Evolutionary conservation across 306 rosid species (phyloP).

Genomic region (Cicer bijugum): DNA sequence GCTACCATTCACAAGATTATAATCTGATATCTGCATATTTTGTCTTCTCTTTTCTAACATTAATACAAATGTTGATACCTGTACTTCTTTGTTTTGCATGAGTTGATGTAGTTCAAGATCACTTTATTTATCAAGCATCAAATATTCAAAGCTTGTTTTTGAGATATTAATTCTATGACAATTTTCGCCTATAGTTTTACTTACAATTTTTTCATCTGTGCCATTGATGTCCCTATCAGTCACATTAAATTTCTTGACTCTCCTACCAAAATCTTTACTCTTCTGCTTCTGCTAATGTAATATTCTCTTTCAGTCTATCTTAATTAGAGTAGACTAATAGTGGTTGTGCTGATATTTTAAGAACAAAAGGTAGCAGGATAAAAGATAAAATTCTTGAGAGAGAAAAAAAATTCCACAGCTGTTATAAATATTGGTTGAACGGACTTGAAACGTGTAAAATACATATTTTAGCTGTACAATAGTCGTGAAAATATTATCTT

Average conservation of each 20-base stretch:
- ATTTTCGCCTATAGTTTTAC: too few species aligned
- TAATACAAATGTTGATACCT: background rate
- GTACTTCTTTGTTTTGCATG: background rate
- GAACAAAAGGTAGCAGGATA: background rate
- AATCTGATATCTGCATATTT: background rate
- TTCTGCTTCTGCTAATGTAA: background rate
- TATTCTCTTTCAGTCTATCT: background rate
- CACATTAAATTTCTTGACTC: background rate
- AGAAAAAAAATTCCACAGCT: constrained; percentile 1
- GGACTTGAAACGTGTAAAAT: constrained; percentile 7
- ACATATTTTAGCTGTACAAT: background rate
- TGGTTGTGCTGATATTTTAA: background rate
- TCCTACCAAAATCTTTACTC: background rate
- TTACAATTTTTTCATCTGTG: too few species aligned
- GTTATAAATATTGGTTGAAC: background rate
- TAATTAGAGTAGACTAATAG: background rate
- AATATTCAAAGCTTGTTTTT: too few species aligned
- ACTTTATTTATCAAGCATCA: background rate
- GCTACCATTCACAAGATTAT: background rate
- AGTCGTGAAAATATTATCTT: constrained; percentile 4
- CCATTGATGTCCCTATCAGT: background rate
- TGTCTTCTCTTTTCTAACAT: background rate
- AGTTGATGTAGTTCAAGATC: background rate
- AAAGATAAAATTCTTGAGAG: background rate
- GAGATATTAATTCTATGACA: too few species aligned